Evolutionary conservation across 495 filamentous ascomycete genomes (phyloP), one percentile per base, ranked within the genome.

Genomic region (Xylaria longipes): DNA sequence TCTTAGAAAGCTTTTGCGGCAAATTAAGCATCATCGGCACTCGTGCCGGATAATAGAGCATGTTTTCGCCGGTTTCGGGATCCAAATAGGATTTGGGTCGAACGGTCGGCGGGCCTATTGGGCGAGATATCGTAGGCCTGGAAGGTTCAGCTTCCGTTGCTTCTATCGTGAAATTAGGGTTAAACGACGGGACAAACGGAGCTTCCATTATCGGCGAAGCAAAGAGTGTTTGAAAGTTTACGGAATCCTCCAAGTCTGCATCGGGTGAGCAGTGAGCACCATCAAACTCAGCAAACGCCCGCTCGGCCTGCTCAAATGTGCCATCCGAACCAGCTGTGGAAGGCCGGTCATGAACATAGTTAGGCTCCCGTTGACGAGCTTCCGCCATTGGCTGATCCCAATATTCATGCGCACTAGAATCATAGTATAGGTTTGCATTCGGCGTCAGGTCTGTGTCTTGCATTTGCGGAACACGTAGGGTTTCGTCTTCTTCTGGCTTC

Each of bases 21-120:
- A 99, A 85, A 74, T 97, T 98, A 35, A 99, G 85, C 88, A 96
- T 94, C 76, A 91, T 91, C 1, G 96, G 96, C 0, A 99, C 95
- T 15, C 94, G 96, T 4, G 96, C 96, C 17, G 96, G 96, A 78
- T 99, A 99, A 79, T 90, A 98, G 11, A 97, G 88, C 92, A 99
- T 95, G 65, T 91, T 84, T 70, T 95, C 89, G 5, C 87, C 90
- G 2, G 87, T 87, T 35, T 84, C 84, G 12, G 91, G 90, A 72
- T 92, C 86, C 63, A 90, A 82, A 76, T 90, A 91, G 27, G 89
- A 86, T 72, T 87, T 82, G 27, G 90, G 87, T 65, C 87, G 83
- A 65, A 79, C 84, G 11, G 79, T 81, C 12, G 82, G 77, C 52
- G 73, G 70, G 20, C 64, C 71, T 29, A 69, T 58, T 33, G 75